A percentile compares a stretch with the other conserved stretches of the same genome.
Conservation (phyloP, 1,139 yeast species). For the Geotrichum carabidarum region DNA sequence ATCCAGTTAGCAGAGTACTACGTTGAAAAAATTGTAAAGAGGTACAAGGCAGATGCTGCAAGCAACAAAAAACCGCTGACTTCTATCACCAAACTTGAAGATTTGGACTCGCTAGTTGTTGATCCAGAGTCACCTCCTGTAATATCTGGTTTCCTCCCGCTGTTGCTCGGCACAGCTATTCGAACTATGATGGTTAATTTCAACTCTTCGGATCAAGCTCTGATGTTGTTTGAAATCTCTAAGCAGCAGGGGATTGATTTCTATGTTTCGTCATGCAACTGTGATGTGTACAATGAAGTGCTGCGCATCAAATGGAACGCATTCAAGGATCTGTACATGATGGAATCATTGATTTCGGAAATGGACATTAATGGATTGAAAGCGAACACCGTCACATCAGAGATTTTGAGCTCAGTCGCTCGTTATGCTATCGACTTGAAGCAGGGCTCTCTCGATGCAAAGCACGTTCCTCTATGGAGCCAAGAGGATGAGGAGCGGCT, state of each 20-base stretch:
- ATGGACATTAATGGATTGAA: slow-evolving; percentile 44
- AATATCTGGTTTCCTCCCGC: slow-evolving; percentile 24
- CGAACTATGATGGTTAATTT: slow-evolving; percentile 33
- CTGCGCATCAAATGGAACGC: slow-evolving; percentile 40
- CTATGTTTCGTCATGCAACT: slow-evolving; percentile 41
- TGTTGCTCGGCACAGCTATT: slow-evolving; percentile 22
- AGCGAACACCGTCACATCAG: slow-evolving; percentile 38
- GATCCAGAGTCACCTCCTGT: slow-evolving; percentile 15
- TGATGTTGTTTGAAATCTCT: slow-evolving; percentile 39
- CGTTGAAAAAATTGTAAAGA: slow-evolving; percentile 21
- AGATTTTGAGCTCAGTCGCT: slow-evolving; percentile 31
- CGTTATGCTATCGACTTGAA: slow-evolving; percentile 23
- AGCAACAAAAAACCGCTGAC: slow-evolving; percentile 3
- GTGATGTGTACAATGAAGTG: slow-evolving; percentile 41
- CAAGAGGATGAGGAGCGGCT: slow-evolving; percentile 35
- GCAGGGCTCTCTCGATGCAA: slow-evolving; percentile 25
- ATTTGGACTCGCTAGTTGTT: slow-evolving; percentile 20
- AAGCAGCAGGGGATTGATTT: slow-evolving; percentile 38
- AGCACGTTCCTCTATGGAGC: slow-evolving; percentile 35
- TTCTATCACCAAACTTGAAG: slow-evolving; percentile 15
- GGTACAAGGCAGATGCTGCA: neutral
- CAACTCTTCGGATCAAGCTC: slow-evolving; percentile 39
- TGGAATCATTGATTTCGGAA: slow-evolving; percentile 39
- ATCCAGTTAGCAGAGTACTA: slow-evolving; percentile 30
- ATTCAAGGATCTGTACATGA: slow-evolving; percentile 39